Evolutionary conservation across 805 yeast genomes (phyloP).

Genomic region (Ogataea polymorpha): DNA sequence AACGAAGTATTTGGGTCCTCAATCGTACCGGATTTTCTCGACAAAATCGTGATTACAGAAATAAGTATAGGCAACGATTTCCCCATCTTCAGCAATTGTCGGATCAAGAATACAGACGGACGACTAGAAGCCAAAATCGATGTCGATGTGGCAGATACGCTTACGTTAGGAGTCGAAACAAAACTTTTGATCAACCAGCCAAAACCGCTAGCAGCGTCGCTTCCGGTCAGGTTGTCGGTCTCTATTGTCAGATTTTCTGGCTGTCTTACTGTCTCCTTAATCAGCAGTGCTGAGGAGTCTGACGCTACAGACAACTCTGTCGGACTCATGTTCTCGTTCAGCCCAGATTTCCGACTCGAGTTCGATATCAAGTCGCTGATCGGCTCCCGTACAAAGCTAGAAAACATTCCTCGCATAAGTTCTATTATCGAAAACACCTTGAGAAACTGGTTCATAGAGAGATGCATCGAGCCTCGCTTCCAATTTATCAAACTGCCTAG

Average conservation of each 20-base stretch:
- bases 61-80: conserved; percentile 92
- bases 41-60: conserved; percentile 74
- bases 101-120: conserved; percentile 55
- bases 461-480: conserved; percentile 91
- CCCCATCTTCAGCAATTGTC: conserved; percentile 92
- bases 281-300: conserved; percentile 26
- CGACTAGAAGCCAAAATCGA: conserved; percentile 83
- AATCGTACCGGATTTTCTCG: conserved; percentile 77
- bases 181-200: conserved; percentile 77
- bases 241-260: conserved; percentile 91
- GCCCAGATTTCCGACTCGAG: conserved; percentile 87
- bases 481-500: conserved; percentile 83
- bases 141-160: conserved; percentile 82
- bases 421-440: conserved; percentile 78
- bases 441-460: conserved; percentile 84
- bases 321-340: conserved; percentile 82
- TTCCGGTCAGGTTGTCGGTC: conserved; percentile 82
- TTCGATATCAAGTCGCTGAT: conserved; percentile 84
- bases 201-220: conserved; percentile 74
- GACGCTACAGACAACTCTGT: conserved; percentile 35
- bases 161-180: conserved; percentile 84
- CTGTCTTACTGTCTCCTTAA: conserved; percentile 73
- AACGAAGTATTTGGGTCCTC: conserved; percentile 61
- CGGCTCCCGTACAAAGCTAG: conserved; percentile 89
- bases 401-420: conserved; percentile 89